phyloP scores from a whole-genome alignment of 768 basidiomycete species.

The Lactifluus volemus region DNA sequence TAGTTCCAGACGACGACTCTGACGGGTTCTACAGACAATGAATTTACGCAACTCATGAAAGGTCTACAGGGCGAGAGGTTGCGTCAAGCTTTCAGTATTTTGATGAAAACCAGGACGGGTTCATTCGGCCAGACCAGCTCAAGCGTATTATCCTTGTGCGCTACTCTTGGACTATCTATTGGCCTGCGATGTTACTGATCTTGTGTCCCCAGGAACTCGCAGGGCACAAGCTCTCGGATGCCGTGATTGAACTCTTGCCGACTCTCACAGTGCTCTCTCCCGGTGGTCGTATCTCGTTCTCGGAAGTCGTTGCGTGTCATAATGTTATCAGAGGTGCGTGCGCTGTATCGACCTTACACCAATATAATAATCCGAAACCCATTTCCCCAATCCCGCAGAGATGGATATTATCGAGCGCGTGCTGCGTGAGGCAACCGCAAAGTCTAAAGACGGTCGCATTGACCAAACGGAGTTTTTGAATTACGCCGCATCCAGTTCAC shows the following conservation, averaged over 20 bases:
- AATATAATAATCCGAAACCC: neutral
- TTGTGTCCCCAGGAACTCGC: slow-evolving; percentile 66
- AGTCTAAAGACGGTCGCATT: slow-evolving; percentile 92
- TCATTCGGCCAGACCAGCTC: slow-evolving; percentile 90
- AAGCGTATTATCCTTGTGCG: slow-evolving; percentile 88
- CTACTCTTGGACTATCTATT: neutral
- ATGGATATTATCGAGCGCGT: slow-evolving; percentile 97
- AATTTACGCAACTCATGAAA: slow-evolving; percentile 99
- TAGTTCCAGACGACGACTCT: slow-evolving; percentile 7
- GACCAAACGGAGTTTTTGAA: slow-evolving; percentile 94
- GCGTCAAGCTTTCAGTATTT: slow-evolving; percentile 88
- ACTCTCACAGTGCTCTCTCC: slow-evolving; percentile 86
- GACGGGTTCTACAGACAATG: slow-evolving; percentile 52
- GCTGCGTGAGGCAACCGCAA: slow-evolving; percentile 81
- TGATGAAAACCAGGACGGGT: slow-evolving; percentile 85
- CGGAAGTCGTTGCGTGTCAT: slow-evolving; percentile 94
- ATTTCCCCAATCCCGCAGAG: slow-evolving; percentile 35
- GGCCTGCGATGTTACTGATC: neutral
- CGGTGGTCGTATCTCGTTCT: slow-evolving; percentile 87
- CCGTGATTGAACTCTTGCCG: slow-evolving; percentile 85
- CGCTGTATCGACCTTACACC: neutral
- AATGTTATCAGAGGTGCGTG: slow-evolving; percentile 82
- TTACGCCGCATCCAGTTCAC: slow-evolving; percentile 74
- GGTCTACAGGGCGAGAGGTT: slow-evolving; percentile 96
- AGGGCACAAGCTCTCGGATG: slow-evolving; percentile 93